Evolutionary conservation across 306 rosid genomes (phyloP), one percentile per base, ranked within the genome.

Genomic region (Dicorynia guianensis): DNA sequence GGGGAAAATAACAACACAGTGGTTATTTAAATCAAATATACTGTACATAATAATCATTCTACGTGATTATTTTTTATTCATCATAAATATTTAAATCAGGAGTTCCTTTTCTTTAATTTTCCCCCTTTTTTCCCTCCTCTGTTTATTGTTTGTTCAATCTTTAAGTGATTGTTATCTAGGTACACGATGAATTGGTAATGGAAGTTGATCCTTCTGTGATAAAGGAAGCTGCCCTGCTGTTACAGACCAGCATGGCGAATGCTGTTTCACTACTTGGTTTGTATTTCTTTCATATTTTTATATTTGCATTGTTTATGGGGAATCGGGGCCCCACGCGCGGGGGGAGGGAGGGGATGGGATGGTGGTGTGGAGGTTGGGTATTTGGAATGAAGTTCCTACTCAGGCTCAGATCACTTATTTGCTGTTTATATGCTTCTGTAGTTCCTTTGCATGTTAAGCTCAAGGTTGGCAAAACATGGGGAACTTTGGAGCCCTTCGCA

Each of bases 391-490:
- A 18, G 62, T 67, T 66, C 48, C 48, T 72, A 53, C 15, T 33
- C 67, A 39, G 62, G 67, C 30, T 59, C 56, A 57, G 78, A 55
- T 62, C 61, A 40, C 10, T 14, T 47, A 55, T 79, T 80, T 47
- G 56, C 58, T 63, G 74, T 76, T 54, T 78, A 54, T 52, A 58
- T 76, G 75, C 64, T 44, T 79, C 46, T 78, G 76, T 93, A 95
- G 97, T 92, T 86, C 97, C 99, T 66, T 82, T 95, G 87, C 87
- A 66, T 43, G 97, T 89, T 76, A 92, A 95, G 83, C 77, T 95
- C 71, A 86, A 90, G 84, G 85, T 90, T 69, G 97, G 99, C 78
- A 88, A 86, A 89, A 83, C 96, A 36, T 95, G 98, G 99, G 99
- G 99, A 77, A 87, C 99, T 55, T 75, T 95, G 87, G 96, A 89